These are phyloP conservation scores for Metarhizium rileyi DNA, from an alignment of 2,329 filamentous ascomycete species.

Conservation along the genomic window DNA sequence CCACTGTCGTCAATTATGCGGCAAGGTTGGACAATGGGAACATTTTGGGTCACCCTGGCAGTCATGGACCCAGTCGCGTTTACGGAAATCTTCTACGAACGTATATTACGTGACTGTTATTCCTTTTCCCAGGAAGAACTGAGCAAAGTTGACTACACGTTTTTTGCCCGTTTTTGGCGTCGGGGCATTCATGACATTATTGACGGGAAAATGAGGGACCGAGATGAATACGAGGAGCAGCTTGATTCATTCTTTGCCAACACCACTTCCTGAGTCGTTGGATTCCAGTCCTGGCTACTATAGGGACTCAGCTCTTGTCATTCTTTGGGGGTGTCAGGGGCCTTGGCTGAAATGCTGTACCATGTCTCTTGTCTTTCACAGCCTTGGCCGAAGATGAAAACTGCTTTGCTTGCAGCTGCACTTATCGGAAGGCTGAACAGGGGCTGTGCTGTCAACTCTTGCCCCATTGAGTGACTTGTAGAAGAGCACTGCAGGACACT, in stretches of 20 bases:
- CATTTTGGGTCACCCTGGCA: slow-evolving; percentile 10
- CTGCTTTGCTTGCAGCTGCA: too few species aligned
- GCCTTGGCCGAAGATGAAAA: too few species aligned
- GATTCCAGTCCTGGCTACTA: too few species aligned
- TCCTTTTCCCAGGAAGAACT: slow-evolving; percentile 7
- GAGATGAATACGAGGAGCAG: slow-evolving; percentile 4
- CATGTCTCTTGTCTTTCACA: too few species aligned
- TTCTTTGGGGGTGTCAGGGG: too few species aligned
- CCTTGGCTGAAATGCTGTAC: too few species aligned
- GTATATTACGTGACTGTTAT: slow-evolving; percentile 6
- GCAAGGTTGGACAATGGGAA: slow-evolving; percentile 7
- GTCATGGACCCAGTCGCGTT: slow-evolving; percentile 8
- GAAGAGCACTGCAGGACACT: too few species aligned
- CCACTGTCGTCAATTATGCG: slow-evolving; percentile 9
- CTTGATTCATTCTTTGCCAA: slow-evolving; percentile 2
- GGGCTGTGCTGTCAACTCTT: too few species aligned
- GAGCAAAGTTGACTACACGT: slow-evolving; percentile 4
- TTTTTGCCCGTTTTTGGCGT: slow-evolving; percentile 9
- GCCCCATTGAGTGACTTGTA: too few species aligned
- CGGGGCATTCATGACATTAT: slow-evolving; percentile 2
- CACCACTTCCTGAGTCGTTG: too few species aligned
- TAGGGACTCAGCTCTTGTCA: too few species aligned
- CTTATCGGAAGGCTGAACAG: too few species aligned
- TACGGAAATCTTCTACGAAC: slow-evolving; percentile 8
- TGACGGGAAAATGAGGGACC: slow-evolving; percentile 8